Conservation (phyloP, 73 alveolate species). For the Breviolum minutum region DNA sequence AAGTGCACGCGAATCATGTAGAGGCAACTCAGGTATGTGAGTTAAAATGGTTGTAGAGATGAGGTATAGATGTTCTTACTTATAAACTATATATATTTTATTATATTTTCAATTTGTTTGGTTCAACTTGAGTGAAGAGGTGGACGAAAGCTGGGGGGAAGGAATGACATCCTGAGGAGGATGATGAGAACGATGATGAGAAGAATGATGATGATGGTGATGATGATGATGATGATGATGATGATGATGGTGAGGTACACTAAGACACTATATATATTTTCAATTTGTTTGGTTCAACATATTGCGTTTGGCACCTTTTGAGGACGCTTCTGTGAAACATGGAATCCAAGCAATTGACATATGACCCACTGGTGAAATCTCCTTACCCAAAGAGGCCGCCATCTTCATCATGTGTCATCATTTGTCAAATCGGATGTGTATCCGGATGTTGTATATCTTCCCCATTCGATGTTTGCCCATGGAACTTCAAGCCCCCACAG, state of each 20-base stretch:
- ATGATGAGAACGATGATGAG: too few relatives aligned
- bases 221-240: too few relatives aligned
- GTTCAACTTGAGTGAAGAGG: too few relatives aligned
- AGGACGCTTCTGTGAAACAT: neutral
- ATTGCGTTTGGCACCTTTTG: too few relatives aligned
- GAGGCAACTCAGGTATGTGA: neutral
- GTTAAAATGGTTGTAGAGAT: neutral
- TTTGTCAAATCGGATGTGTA: neutral
- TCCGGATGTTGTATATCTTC: neutral
- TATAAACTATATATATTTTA: neutral
- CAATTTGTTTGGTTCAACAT: too few relatives aligned
- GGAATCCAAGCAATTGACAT: neutral
- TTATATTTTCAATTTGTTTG: too few relatives aligned
- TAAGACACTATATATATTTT: too few relatives aligned
- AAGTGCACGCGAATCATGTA: neutral
- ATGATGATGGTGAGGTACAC: too few relatives aligned
- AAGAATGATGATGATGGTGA: too few relatives aligned
- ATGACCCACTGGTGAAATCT: neutral
- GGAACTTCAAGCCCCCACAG: neutral
- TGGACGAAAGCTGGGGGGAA: too few relatives aligned
- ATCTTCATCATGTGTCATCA: neutral
- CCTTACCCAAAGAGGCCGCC: neutral
- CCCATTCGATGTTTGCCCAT: neutral
- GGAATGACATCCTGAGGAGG: too few relatives aligned
- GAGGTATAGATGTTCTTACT: neutral